A percentile compares a stretch with the other conserved stretches of the same genome.
phyloP scores from a whole-genome alignment of 2,329 filamentous ascomycete genomes.

The Periconia digitata region DNA sequence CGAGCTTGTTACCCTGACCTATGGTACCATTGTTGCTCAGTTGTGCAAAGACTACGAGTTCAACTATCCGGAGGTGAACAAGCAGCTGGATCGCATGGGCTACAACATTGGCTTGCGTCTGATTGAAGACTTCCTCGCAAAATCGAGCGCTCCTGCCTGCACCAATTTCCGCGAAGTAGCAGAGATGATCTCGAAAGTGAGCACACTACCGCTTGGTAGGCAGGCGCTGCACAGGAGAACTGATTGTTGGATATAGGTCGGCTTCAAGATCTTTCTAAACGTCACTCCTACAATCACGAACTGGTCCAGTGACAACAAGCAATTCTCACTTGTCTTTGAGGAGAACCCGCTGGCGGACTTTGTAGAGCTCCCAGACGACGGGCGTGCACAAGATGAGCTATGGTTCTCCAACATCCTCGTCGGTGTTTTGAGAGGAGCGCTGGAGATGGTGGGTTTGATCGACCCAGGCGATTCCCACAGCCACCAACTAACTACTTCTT shows the following conservation, averaged over 20 bases:
- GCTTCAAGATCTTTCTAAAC: slow-evolving; percentile 99
- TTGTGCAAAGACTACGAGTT: slow-evolving; percentile 94
- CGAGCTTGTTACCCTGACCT: slow-evolving; percentile 94
- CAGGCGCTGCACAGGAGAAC: too few species aligned
- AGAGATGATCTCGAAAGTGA: slow-evolving; percentile 90
- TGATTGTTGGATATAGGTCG: slow-evolving; percentile 66
- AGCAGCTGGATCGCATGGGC: slow-evolving; percentile 97
- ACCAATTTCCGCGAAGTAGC: slow-evolving; percentile 93
- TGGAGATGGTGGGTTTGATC: slow-evolving; percentile 84
- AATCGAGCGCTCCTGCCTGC: slow-evolving; percentile 87
- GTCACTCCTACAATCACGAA: slow-evolving; percentile 91
- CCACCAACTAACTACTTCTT: slow-evolving; percentile 10
- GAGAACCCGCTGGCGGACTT: slow-evolving; percentile 97
- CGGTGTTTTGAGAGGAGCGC: slow-evolving; percentile 82
- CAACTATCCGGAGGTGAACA: slow-evolving; percentile 94
- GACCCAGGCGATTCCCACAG: neutral
- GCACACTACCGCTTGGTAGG: too few species aligned
- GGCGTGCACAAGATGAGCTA: slow-evolving; percentile 89
- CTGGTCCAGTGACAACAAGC: slow-evolving; percentile 94
- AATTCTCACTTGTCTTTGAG: slow-evolving; percentile 94
- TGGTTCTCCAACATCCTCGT: slow-evolving; percentile 99
- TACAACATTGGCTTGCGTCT: slow-evolving; percentile 96
- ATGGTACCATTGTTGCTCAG: slow-evolving; percentile 95
- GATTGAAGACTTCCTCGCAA: slow-evolving; percentile 97
- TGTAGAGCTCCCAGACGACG: slow-evolving; percentile 95